phyloP scores from a whole-genome alignment of 2,329 filamentous ascomycete genomes.

The Penicillium sp. region DNA sequence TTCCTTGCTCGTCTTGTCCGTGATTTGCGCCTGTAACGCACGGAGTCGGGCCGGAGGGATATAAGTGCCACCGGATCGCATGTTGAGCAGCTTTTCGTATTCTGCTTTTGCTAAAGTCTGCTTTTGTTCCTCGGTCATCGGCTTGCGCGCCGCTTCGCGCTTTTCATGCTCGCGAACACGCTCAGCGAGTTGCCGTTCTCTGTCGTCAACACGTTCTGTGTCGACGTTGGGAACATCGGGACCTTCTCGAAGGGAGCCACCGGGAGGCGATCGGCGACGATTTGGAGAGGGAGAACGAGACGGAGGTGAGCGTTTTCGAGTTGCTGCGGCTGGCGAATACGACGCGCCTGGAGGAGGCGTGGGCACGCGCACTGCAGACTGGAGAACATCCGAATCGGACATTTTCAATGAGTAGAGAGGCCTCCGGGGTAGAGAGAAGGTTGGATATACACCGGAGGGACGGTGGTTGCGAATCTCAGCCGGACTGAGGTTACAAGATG shows the following conservation, averaged over 20 bases:
- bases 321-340: slow-evolving; percentile 50
- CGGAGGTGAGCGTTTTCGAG: slow-evolving; percentile 58
- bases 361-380: slow-evolving; percentile 60
- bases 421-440: slow-evolving; percentile 8
- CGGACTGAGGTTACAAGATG: slow-evolving; percentile 7
- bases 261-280: slow-evolving; percentile 50
- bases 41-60: slow-evolving; percentile 89
- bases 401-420: slow-evolving; percentile 30
- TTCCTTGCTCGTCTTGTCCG: slow-evolving; percentile 92
- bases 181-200: slow-evolving; percentile 53
- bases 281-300: slow-evolving; percentile 55
- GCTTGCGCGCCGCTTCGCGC: slow-evolving; percentile 50
- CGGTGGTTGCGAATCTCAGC: slow-evolving; percentile 12
- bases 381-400: slow-evolving; percentile 50
- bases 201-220: slow-evolving; percentile 49
- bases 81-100: slow-evolving; percentile 86
- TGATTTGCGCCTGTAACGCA: slow-evolving; percentile 93
- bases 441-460: slow-evolving; percentile 7
- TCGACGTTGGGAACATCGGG: slow-evolving; percentile 51
- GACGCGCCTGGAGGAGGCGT: slow-evolving; percentile 54
- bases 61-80: slow-evolving; percentile 94
- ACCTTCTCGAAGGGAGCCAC: slow-evolving; percentile 34
- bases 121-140: slow-evolving; percentile 75
- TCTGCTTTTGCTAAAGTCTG: slow-evolving; percentile 86
- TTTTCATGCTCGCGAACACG: slow-evolving; percentile 54